Base-by-base conservation (phyloP, 139 green algal species). In the Chlorella sp. region DNA sequence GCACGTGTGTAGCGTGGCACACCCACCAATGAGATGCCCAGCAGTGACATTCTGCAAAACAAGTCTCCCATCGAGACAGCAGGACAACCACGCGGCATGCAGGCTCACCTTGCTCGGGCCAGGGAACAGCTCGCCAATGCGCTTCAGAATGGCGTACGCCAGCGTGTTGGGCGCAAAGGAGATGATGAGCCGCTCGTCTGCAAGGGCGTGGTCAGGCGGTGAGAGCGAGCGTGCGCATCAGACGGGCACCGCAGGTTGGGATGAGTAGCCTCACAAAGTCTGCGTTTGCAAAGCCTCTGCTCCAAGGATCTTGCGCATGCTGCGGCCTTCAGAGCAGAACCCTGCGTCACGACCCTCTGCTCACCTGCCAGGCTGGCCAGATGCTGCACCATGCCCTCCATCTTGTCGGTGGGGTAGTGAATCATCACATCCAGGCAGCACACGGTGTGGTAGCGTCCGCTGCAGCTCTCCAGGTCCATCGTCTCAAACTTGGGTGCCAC, bases 361-460 rank as follows among this genome's bases (percentile, higher is more conserved):
- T 20, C 51, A 60, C 51, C 51, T 60, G 94, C 88, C 54, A 99
- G 91, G 65, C 86, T 92, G 2, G 95, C 96, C 80, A 99, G 90
- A 87, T 99, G 96, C 22, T 44, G 79, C 36, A 99, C 93, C 97
- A 99, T 99, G 38, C 67, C 95, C 64, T 98, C 93, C 58, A 92
- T 96, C 84, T 98, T 97, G 85, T 97, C 94, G 92, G 95, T 92
- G 3, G 97, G 97, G 89, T 99, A 99, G 92, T 99, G 97, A 89
- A 99, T 99, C 93, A 99, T 96, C 19, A 99, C 97, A 86, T 99
- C 97, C 44, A 99, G 90, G 92, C 97, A 99, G 4, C 92, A 93
- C 19, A 99, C 97, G 5, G 94, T 98, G 92, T 99, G 44, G 90
- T 96, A 99, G 48, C 91, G 90, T 36, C 97, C 97, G 8, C 81